These are phyloP conservation scores for Stephanodiscus triporus DNA, from an alignment of 108 stramenopile species.

Conservation along the genomic window DNA sequence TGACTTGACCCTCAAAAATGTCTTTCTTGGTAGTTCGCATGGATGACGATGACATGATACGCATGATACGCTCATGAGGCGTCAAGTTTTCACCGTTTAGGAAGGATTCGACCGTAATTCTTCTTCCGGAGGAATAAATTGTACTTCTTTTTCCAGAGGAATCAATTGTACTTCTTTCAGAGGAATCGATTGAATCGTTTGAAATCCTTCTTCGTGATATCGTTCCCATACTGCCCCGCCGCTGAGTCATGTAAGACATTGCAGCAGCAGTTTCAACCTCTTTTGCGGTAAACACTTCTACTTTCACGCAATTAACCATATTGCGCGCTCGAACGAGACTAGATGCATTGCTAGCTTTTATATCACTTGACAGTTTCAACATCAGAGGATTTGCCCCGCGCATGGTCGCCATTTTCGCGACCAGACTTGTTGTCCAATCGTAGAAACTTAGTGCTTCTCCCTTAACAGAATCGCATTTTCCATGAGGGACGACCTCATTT, in stretches of 20 bases:
- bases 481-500: conserved; percentile 9
- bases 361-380: conserved; percentile 3
- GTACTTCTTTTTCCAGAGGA: background rate
- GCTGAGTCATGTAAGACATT: conserved; percentile 12
- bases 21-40: no score
- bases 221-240: background rate
- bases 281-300: conserved; percentile 2
- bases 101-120: no score
- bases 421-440: conserved; percentile 10
- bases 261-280: conserved; percentile 18
- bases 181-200: background rate
- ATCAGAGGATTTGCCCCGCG: conserved; percentile 5
- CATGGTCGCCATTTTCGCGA: background rate
- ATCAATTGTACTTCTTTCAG: background rate
- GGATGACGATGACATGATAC: no score
- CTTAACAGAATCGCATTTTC: conserved; percentile 21
- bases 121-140: background rate
- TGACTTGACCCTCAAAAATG: conserved; percentile 1
- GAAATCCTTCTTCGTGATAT: conserved; percentile 1
- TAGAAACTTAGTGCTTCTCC: conserved; percentile 14
- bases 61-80: no score
- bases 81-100: no score
- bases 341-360: conserved; percentile 3
- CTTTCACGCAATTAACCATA: background rate
- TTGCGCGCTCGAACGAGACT: background rate